Base-by-base conservation (phyloP, 257 asterid genomes). In the Agastache rugosa region DNA sequence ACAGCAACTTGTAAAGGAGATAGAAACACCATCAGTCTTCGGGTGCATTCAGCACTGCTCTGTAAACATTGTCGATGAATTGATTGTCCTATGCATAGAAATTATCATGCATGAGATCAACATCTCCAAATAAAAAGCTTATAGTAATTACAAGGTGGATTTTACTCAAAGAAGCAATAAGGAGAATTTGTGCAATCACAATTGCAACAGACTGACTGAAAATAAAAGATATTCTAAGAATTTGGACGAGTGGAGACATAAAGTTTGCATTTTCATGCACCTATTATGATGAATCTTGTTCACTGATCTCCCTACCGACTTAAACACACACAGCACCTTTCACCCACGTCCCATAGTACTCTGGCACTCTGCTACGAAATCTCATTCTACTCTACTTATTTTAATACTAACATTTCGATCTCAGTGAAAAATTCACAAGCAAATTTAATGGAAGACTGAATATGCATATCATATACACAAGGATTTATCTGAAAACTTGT, bases 61-160 rank as follows among this genome's bases (percentile, higher is more conserved):
- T 86, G 82, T 84, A 84, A 44, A 88, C 85, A 90, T 87, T 81
- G 85, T 90, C 96, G 37, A 92, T 82, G 78, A 92, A 92, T 78
- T 87, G 96, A 78, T 88, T 69, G 53, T 92, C 96, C 97, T 92
- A 80, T 47, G 50, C 34, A 65, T 27, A 12, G 56, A 72, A 66
- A 58, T 39, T 25, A 29, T 64, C 14, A 75, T 11, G 11, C 68
- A 70, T 17, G 10, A 68, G 11, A 60, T 68, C 70, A 66, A 45
- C 29, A 37, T 67, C 22, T 56, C 42, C 39, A 68, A 22, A 29
- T n/a, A 59, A 16, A 44, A 60, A 60, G 41, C 14, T 14, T 56
- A 10, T 19, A 19, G 39, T 25, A 23, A 9, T 16, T 1, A 53
- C 37, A 31, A 29, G 34, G 5, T 29, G 34, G 34, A 29, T 29